Evolutionary conservation across 441 rosid species (phyloP).

Genomic region (Eutrema salsugineum): DNA sequence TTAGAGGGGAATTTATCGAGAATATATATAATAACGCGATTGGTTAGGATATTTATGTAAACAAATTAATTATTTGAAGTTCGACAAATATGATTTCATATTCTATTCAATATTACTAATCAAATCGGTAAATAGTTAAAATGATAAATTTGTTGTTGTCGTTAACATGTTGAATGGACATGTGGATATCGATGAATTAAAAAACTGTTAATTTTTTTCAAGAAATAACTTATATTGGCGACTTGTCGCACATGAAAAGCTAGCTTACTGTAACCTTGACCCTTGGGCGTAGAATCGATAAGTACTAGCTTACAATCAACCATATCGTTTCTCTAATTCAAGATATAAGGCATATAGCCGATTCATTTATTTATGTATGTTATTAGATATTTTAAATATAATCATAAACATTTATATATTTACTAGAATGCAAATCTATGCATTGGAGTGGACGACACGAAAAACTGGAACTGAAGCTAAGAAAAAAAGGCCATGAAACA

Average conservation of each 20-base stretch:
- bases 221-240: background rate
- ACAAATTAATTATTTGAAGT: background rate
- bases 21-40: conserved; percentile 10
- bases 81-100: background rate
- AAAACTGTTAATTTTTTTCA: background rate
- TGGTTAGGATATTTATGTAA: conserved; percentile 25
- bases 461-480: conserved; percentile 9
- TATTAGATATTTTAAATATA: background rate
- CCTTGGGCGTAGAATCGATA: conserved; percentile 4
- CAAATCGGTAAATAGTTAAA: background rate
- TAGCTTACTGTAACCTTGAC: conserved; percentile 14
- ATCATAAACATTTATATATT: background rate
- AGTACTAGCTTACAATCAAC: background rate
- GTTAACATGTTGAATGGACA: background rate
- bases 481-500: conserved; percentile 27
- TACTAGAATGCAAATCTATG: background rate
- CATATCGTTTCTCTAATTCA: background rate
- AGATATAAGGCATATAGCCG: background rate
- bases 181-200: background rate
- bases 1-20: conserved; percentile 26
- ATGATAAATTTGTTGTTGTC: background rate
- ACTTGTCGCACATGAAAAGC: conserved; percentile 16
- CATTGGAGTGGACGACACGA: conserved; percentile 25
- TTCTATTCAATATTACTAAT: background rate
- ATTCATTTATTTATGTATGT: background rate